Percentiles rank a stretch among this genome's conserved stretches.
These are phyloP conservation scores for Lithohypha guttulata DNA, from an alignment of 2,329 filamentous ascomycete species.

Conservation along the genomic window DNA sequence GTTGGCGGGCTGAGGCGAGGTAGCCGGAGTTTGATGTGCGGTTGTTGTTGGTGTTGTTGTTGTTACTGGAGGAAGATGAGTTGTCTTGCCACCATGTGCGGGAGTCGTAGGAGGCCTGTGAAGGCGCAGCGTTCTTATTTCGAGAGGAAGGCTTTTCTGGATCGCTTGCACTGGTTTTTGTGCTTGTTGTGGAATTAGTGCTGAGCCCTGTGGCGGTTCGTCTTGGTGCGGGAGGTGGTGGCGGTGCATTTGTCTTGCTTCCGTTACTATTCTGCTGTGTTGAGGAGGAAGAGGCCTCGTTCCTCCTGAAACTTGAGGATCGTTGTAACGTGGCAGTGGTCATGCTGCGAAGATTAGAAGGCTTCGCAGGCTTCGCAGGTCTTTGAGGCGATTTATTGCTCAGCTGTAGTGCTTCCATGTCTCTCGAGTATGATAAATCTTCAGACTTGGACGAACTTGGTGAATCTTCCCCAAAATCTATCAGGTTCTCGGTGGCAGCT, in stretches of 20 bases:
- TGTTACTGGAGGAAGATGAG: slow-evolving; percentile 10
- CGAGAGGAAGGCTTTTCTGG: slow-evolving; percentile 4
- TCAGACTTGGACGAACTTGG: slow-evolving; percentile 16
- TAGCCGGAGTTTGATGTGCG: slow-evolving; percentile 15
- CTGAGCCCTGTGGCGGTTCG: slow-evolving; percentile 13
- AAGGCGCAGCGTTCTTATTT: slow-evolving; percentile 9
- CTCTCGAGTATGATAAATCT: slow-evolving; percentile 7
- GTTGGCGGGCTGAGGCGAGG: slow-evolving; percentile 17
- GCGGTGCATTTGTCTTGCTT: slow-evolving; percentile 26
- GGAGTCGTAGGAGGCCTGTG: slow-evolving; percentile 15
- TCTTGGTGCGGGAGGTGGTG: slow-evolving; percentile 29
- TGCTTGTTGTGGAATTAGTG: slow-evolving; percentile 11
- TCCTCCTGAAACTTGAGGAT: slow-evolving; percentile 8
- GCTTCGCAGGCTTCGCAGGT: slow-evolving; percentile 37
- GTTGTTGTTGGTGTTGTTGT: slow-evolving; percentile 6
- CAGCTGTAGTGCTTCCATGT: slow-evolving; percentile 12
- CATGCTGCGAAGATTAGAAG: slow-evolving; percentile 30
- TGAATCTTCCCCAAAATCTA: slow-evolving; percentile 31
- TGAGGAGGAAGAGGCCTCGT: slow-evolving; percentile 14
- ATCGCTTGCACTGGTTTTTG: slow-evolving; percentile 5
- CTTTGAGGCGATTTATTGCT: slow-evolving; percentile 21
- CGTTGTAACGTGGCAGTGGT: slow-evolving; percentile 17
- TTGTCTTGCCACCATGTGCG: slow-evolving; percentile 5
- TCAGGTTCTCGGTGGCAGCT: slow-evolving; percentile 24
- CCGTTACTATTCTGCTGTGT: neutral